Base-by-base conservation (phyloP, 345 rosid genomes). In the Pseudoturritis turrita region DNA sequence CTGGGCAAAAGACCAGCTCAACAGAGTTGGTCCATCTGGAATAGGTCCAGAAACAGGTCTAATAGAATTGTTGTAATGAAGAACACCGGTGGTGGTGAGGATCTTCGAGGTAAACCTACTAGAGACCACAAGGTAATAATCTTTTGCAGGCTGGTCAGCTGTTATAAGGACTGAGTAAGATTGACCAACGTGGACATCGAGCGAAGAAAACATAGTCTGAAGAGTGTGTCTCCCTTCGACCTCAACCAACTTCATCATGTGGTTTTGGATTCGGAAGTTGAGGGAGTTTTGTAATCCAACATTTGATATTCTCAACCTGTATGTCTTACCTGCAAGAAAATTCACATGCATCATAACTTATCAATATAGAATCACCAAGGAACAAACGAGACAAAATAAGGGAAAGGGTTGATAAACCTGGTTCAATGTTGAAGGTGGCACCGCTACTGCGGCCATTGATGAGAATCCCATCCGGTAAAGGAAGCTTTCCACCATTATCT, bases 171-270 rank as follows among this genome's bases (percentile, higher is more conserved):
- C 91, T 0, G 97, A 94, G 76, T 72, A 85, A 18, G 96, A 93
- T 74, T 93, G 98, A 17, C 98, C 97, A 0, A 84, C 80, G 53
- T 93, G 98, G 71, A 93, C 82, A 41, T 91, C 97, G 5, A 93
- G 86, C 0, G 96, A 89, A 6, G 98, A 87, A 74, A 77, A 86
- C 45, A 85, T 71, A 5, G 80, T 81, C 55, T 93, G 98, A 35
- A 93, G 77, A 18, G 90, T 85, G 31, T 93, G 96, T 5, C 88
- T 93, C 46, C 97, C 98, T 79, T 93, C 97, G 18, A 93, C 96
- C 78, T 93, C 98, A 12, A 90, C 88, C 57, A 93, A 29, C 66
- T 71, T 84, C 89, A 93, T 72, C 67, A 43, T 81, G 80, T 93
- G 98, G 79, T 87, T 87, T 70, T 89, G 92, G 52, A 93, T 89